Percentiles rank a stretch among this genome's conserved stretches.
Conservation (phyloP, 495 filamentous ascomycete genomes). For the Platismatia glauca region DNA sequence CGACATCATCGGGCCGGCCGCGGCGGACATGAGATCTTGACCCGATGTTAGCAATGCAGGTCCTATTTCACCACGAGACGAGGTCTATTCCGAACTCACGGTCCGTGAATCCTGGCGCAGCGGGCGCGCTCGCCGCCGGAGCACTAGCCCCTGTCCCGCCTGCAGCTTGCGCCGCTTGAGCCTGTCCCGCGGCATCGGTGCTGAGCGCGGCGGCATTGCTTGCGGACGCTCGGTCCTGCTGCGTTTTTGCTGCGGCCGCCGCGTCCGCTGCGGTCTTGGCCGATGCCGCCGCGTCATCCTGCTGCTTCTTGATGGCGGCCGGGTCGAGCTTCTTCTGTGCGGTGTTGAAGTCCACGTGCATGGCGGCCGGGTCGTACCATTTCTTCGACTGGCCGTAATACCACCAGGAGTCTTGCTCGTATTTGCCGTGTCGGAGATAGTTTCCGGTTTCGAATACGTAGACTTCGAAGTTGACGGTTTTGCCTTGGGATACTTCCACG, state of each 20-base stretch:
- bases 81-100: not conserved
- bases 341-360: slow-evolving; percentile 20
- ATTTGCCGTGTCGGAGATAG: slow-evolving; percentile 18
- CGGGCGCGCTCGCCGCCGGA: not conserved
- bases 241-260: slow-evolving; percentile 6
- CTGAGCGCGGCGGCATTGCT: slow-evolving; percentile 1
- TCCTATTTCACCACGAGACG: not conserved
- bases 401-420: slow-evolving; percentile 18
- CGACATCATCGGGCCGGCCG: slow-evolving; percentile 6
- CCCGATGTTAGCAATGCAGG: not conserved
- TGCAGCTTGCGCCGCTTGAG: not conserved
- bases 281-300: slow-evolving; percentile 1
- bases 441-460: slow-evolving; percentile 20
- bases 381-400: slow-evolving; percentile 12
- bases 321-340: slow-evolving; percentile 15
- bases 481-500: slow-evolving; percentile 13
- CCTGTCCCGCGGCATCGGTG: slow-evolving; percentile 2
- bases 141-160: not conserved
- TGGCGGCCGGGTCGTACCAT: slow-evolving; percentile 15
- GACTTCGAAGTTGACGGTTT: slow-evolving; percentile 17
- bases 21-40: slow-evolving; percentile 8
- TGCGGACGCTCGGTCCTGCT: slow-evolving; percentile 2
- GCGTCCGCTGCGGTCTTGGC: slow-evolving; percentile 8
- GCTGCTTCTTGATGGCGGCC: slow-evolving; percentile 8
- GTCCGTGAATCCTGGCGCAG: slow-evolving; percentile 3